Conservation (phyloP, 371 early-diverging fungal genomes). For the Modicella reniformis region DNA sequence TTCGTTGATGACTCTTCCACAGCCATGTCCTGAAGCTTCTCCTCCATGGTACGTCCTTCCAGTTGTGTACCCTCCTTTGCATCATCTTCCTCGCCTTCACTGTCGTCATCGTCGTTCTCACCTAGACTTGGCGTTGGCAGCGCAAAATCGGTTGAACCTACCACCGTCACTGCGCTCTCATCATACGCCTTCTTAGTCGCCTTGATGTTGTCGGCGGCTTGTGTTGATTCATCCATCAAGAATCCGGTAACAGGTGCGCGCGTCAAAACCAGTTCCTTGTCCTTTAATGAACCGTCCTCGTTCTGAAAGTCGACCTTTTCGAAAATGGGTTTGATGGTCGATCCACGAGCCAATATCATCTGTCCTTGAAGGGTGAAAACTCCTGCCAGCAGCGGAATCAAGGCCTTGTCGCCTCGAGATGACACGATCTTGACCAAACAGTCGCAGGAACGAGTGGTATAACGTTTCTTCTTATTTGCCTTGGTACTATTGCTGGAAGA, state of each 20-base stretch:
- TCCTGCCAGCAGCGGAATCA: slow-evolving; percentile 73
- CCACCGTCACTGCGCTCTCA: slow-evolving; percentile 49
- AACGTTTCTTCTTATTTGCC: slow-evolving; percentile 66
- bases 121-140: slow-evolving; percentile 36
- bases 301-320: slow-evolving; percentile 69
- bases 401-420: slow-evolving; percentile 51
- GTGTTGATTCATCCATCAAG: slow-evolving; percentile 63
- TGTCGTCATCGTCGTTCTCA: slow-evolving; percentile 11
- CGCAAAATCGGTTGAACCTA: slow-evolving; percentile 46
- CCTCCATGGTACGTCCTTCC: slow-evolving; percentile 59
- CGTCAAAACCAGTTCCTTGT: slow-evolving; percentile 57
- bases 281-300: slow-evolving; percentile 53
- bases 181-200: slow-evolving; percentile 54
- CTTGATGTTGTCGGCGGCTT: slow-evolving; percentile 62
- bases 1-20: slow-evolving; percentile 39
- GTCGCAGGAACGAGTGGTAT: slow-evolving; percentile 72
- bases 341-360: slow-evolving; percentile 77
- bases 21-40: slow-evolving; percentile 53
- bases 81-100: slow-evolving; percentile 24
- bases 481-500: slow-evolving; percentile 44
- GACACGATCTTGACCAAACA: slow-evolving; percentile 63
- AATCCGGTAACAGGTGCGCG: slow-evolving; percentile 65
- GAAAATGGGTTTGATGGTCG: slow-evolving; percentile 75
- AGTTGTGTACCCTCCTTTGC: slow-evolving; percentile 14
- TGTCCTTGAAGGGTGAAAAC: slow-evolving; percentile 63